Evolutionary conservation across 306 rosid species (phyloP).

Genomic region (Medicago arabica): DNA sequence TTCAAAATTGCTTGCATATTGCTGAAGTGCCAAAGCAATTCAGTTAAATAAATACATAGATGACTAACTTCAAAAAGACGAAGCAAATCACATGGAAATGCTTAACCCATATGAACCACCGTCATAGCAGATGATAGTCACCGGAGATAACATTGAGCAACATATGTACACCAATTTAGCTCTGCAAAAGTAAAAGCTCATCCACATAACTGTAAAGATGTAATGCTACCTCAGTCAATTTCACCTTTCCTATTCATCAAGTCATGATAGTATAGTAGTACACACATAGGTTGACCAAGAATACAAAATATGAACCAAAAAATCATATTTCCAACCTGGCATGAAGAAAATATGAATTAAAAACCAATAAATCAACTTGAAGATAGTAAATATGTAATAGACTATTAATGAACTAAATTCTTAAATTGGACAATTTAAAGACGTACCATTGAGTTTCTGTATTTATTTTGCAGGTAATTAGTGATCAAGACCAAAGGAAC

Average conservation of each 20-base stretch:
- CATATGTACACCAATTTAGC: constrained; percentile 44
- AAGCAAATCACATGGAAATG: constrained; percentile 29
- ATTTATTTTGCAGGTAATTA: constrained; percentile 76
- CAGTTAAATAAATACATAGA: constrained; percentile 19
- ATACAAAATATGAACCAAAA: constrained; percentile 95
- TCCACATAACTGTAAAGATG: constrained; percentile 26
- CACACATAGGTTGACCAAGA: constrained; percentile 93
- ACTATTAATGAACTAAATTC: constrained; percentile 3
- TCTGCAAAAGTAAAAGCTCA: constrained; percentile 11
- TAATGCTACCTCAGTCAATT: constrained; percentile 40
- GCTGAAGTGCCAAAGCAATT: constrained; percentile 21
- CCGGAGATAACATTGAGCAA: constrained; percentile 28
- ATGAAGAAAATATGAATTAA: constrained; percentile 14
- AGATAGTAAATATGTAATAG: constrained; percentile 4
- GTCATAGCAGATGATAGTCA: constrained; percentile 27
- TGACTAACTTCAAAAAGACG: constrained; percentile 25
- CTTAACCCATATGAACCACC: constrained; percentile 26
- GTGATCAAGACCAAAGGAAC: constrained; percentile 86
- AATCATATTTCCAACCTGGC: constrained; percentile 92
- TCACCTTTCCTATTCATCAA: constrained; percentile 80
- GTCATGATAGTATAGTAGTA: constrained; percentile 92
- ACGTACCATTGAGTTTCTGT: constrained; percentile 85
- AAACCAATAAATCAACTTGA: constrained; percentile 19
- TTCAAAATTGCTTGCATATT: constrained; percentile 41
- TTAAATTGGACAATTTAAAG: constrained; percentile 5